Evolutionary conservation across 805 yeast genomes (phyloP), one percentile per base, ranked within the genome.

Genomic region (Wickerhamiella brachini): DNA sequence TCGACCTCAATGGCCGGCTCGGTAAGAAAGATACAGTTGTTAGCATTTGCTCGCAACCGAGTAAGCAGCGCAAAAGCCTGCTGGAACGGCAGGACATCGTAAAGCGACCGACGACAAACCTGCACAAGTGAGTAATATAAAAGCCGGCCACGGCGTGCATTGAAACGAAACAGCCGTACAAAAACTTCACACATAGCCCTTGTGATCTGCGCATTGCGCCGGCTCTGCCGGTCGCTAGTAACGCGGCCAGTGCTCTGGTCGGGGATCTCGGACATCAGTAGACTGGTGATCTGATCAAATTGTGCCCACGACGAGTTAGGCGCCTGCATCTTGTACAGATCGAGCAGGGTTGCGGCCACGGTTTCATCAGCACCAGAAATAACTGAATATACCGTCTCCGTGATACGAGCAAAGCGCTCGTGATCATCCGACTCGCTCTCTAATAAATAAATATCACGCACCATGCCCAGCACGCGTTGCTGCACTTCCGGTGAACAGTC

Each of bases 381-480:
- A 4, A 45, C 50, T 1, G 45, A 37, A 38, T 57, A 57, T 5
- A 59, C 49, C 3, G 41, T 44, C 15, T 47, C 44, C 3, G 57
- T 52, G 15, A 56, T 50, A 47, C 50, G 45, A 1, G 34, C 41
- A 17, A 54, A 53, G 15, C 53, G 48, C 20, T 47, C 50, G 24
- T 51, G 56, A n/a, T 54, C 60, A 2, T 42, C 48, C 8, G 42
- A 38, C 2, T 54, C 44, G 7, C 15, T 8, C 17, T 53, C 58
- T 9, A 54, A 47, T 7, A 49, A 23, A 22, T 53, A 56, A 12
- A 55, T 45, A 10, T 53, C 50, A 21, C 47, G 43, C 10, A 59
- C 51, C 29, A 56, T 53, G 12, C 64, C 56, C 8, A 62, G 53
- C 17, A 62, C 62, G 43, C 57, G 64, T 13, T 0, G 49, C 51